A percentile compares a stretch with the other conserved stretches of the same genome.
Conservation (phyloP, 805 yeast genomes). For the Cephaloascus fragrans region DNA sequence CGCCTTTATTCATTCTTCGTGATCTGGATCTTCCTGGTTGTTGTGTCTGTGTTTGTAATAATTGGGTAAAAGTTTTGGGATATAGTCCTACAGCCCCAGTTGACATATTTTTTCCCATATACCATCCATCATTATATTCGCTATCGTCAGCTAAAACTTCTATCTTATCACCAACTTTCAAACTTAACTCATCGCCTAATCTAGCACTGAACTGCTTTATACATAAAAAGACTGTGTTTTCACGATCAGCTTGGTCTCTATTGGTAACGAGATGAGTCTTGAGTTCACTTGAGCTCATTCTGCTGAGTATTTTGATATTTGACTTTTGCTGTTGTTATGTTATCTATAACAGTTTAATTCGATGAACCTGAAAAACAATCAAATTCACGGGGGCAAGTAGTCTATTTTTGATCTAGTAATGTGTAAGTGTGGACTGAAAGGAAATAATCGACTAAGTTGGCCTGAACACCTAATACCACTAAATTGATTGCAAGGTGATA, state of each 20-base stretch:
- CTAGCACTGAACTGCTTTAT: constrained; percentile 84
- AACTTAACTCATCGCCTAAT: constrained; percentile 79
- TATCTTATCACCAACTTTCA: constrained; percentile 74
- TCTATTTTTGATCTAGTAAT: too few species aligned
- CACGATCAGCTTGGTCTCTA: background rate
- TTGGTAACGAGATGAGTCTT: too few species aligned
- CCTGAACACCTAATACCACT: too few species aligned
- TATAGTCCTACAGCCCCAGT: constrained; percentile 78
- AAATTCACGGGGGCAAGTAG: too few species aligned
- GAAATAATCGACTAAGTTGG: too few species aligned
- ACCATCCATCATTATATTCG: constrained; percentile 97
- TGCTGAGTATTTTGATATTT: too few species aligned
- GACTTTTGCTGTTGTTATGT: too few species aligned
- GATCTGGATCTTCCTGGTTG: constrained; percentile 43
- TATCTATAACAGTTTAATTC: too few species aligned
- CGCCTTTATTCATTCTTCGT: constrained; percentile 25
- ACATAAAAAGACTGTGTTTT: constrained; percentile 33
- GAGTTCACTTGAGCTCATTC: too few species aligned
- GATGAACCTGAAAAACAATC: too few species aligned
- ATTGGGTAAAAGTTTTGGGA: constrained; percentile 81
- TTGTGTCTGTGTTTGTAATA: constrained; percentile 11
- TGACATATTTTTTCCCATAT: constrained; percentile 70
- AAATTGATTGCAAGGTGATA: too few species aligned
- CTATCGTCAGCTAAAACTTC: constrained; percentile 89
- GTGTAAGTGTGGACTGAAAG: too few species aligned